Base-by-base conservation (phyloP, 2,329 filamentous ascomycete genomes). In the Basipetospora chlamydospora region DNA sequence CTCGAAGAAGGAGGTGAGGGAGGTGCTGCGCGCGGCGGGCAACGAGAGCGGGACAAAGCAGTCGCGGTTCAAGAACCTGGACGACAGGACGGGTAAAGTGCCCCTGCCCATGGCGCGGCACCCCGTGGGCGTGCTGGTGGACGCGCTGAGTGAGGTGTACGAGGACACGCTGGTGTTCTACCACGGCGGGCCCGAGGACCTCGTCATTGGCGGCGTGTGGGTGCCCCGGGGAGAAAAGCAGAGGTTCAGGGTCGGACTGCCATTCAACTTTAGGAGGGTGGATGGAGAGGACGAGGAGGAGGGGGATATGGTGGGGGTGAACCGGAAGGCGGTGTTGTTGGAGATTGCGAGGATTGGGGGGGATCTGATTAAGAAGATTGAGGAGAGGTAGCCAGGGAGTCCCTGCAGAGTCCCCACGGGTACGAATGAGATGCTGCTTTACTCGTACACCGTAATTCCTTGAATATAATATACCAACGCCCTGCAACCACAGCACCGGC, bases 41-140 rank as follows among this genome's bases (percentile, higher is more conserved):
- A 47, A 51, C 39, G 49, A 57, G 18, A 47, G 51, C 41, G 43
- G 59, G 41, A 50, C 51, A 12, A 55, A 49, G 33, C 58, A 61
- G 32, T 57, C 65, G n/a, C 66, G 67, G 21, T 95, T 79, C 65
- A 94, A 93, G 59, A 95, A 95, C 52, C 64, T 95, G 23, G 73
- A 80, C 45, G 60, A 73, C 21, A 66, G 68, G 39, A 65, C 60
- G n/a, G 58, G 61, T 33, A 52, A 53, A 43, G 55, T 48, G 37
- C 57, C 50, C 42, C 55, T 57, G 8, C 64, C 67, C 23, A 48
- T 77, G 4, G 69, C 73, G 2, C 68, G 70, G 16, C 64, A 77
- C n/a, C 72, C 80, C 0, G 61, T 76, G 1, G 57, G 62, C 7
- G 61, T 74, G 7, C 77, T 88, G 40, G 55, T 86, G 12, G 57